Percentiles rank a stretch among this genome's conserved stretches.
Evolutionary conservation across 257 asterid genomes (phyloP).

Genomic region (Eustoma russellianum): DNA sequence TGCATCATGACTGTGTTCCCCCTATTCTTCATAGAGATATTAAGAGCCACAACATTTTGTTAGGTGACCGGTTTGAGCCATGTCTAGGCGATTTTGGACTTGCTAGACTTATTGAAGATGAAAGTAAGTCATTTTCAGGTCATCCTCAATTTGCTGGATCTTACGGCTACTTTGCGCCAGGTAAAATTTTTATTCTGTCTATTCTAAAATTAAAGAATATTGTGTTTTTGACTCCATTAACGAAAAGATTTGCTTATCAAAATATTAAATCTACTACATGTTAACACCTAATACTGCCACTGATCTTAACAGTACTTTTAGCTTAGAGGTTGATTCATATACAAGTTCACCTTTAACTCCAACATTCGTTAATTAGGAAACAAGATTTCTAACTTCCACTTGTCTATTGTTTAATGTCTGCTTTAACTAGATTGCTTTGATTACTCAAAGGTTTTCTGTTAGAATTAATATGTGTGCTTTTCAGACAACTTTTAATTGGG

Average conservation of each 20-base stretch:
- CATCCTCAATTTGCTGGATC: slow-evolving; percentile 78
- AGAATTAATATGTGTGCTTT: too few relatives aligned
- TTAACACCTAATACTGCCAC: too few relatives aligned
- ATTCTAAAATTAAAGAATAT: slow-evolving; percentile 5
- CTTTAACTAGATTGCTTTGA: too few relatives aligned
- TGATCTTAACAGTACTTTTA: too few relatives aligned
- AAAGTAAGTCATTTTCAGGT: slow-evolving; percentile 30
- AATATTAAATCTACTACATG: too few relatives aligned
- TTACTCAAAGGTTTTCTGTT: too few relatives aligned
- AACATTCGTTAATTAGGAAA: too few relatives aligned
- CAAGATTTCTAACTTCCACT: too few relatives aligned
- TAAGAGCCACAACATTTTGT: slow-evolving; percentile 51
- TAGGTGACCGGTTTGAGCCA: slow-evolving; percentile 58
- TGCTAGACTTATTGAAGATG: slow-evolving; percentile 67
- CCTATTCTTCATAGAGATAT: slow-evolving; percentile 75
- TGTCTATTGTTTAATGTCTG: too few relatives aligned
- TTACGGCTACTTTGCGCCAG: slow-evolving; percentile 86
- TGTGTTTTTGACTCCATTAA: too few relatives aligned
- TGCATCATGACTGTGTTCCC: slow-evolving; percentile 75
- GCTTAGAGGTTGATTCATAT: too few relatives aligned
- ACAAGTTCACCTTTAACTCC: too few relatives aligned
- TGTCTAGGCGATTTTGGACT: slow-evolving; percentile 76
- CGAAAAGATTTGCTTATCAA: neutral
- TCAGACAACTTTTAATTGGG: neutral
- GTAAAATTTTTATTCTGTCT: slow-evolving; percentile 19